Percentiles rank a stretch among this genome's conserved stretches.
Conservation (phyloP, 2,329 filamentous ascomycete genomes). For the Aureobasidium zeae region DNA sequence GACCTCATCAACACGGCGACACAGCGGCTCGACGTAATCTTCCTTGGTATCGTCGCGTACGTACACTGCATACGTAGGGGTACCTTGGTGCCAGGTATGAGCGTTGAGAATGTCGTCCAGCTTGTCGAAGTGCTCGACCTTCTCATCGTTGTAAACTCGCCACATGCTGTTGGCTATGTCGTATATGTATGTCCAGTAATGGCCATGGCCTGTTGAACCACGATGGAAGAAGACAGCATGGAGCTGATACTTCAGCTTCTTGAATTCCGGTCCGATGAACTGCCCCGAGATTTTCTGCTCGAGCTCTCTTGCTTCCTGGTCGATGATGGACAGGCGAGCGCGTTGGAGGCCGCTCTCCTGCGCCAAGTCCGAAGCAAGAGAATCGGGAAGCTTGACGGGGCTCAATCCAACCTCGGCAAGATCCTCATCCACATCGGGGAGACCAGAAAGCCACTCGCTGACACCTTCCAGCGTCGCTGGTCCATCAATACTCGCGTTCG, state of each 20-base stretch:
- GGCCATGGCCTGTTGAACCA: slow-evolving; percentile 55
- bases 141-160: slow-evolving; percentile 89
- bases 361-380: slow-evolving; percentile 36
- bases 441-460: slow-evolving; percentile 35
- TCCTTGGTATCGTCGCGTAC: slow-evolving; percentile 59
- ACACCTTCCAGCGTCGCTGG: slow-evolving; percentile 24
- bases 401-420: slow-evolving; percentile 27
- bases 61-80: slow-evolving; percentile 77
- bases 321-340: slow-evolving; percentile 36
- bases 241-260: slow-evolving; percentile 64
- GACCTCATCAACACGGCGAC: slow-evolving; percentile 19
- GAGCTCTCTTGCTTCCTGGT: slow-evolving; percentile 36
- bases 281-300: slow-evolving; percentile 45
- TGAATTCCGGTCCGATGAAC: slow-evolving; percentile 55
- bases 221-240: slow-evolving; percentile 92
- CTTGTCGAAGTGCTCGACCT: slow-evolving; percentile 60
- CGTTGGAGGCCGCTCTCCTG: slow-evolving; percentile 37
- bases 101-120: slow-evolving; percentile 58
- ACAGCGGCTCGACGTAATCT: slow-evolving; percentile 42
- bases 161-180: slow-evolving; percentile 75
- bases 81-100: slow-evolving; percentile 53
- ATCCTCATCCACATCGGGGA: slow-evolving; percentile 34
- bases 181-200: slow-evolving; percentile 96
- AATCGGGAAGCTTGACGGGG: slow-evolving; percentile 35
- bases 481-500: slow-evolving; percentile 22